Conservation (phyloP, 768 basidiomycete species). For the Psilocybe azurescens region DNA sequence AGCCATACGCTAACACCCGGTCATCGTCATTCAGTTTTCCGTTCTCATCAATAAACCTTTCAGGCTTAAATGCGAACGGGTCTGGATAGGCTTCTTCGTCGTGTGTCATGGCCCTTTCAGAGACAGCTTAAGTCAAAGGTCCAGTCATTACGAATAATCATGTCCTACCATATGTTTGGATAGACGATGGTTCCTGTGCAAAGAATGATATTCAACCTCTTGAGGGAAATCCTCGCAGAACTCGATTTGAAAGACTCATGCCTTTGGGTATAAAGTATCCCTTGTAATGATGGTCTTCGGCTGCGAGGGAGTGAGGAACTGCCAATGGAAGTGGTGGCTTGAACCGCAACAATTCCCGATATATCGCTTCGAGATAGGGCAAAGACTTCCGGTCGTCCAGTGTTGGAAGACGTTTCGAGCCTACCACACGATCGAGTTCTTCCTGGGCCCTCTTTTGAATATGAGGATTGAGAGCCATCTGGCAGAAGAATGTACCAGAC, state of each 20-base stretch:
- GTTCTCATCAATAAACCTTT: constrained; percentile 27
- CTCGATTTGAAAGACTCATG: neutral
- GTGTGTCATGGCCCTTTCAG: constrained; percentile 29
- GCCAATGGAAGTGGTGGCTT: constrained; percentile 14
- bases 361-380: constrained; percentile 32
- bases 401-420: constrained; percentile 32
- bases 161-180: constrained; percentile 25
- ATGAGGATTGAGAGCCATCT: constrained; percentile 34
- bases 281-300: constrained; percentile 33
- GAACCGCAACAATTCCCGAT: constrained; percentile 21
- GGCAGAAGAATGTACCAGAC: constrained; percentile 29
- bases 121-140: too few relatives aligned
- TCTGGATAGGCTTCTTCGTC: constrained; percentile 30
- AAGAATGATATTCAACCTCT: neutral
- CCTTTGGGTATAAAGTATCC: constrained; percentile 34
- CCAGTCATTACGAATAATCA: too few relatives aligned
- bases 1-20: constrained; percentile 20
- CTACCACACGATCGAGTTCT: constrained; percentile 39
- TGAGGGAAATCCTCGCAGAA: too few relatives aligned
- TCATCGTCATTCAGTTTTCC: constrained; percentile 18
- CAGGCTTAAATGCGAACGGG: constrained; percentile 32
- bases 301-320: constrained; percentile 25
- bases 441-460: constrained; percentile 7
- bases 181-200: constrained; percentile 17
- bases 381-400: constrained; percentile 29